Percentiles rank a stretch among this genome's conserved stretches.
These are phyloP conservation scores for Triticum aestivum DNA, from an alignment of 176 grass and related monocot species.

Conservation along the genomic window IWGSC_CS_RefSeq_v2.1 NC_057812.1:228331714-228332213, in stretches of 20 bases:
- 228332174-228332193: constrained; percentile 9
- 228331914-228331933: not conserved
- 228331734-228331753: not conserved
- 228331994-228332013: not conserved
- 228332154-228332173: not conserved
- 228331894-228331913: not conserved
- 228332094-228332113: not conserved
- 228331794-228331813: not conserved
- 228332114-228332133: not conserved
- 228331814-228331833: not conserved
- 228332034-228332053: not conserved
- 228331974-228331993: not conserved
- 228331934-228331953: not conserved
- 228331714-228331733: not conserved
- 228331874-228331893: not conserved
- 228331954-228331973: not conserved
- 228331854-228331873: not conserved
- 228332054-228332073: not conserved
- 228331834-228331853: not conserved
- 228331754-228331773: not conserved
- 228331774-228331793: not conserved
- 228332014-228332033: not conserved
- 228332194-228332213: not conserved
- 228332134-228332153: not conserved
- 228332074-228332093: not conserved